Evolutionary conservation across 2,329 filamentous ascomycete genomes (phyloP).

Genomic region (Cadophora sp.): DNA sequence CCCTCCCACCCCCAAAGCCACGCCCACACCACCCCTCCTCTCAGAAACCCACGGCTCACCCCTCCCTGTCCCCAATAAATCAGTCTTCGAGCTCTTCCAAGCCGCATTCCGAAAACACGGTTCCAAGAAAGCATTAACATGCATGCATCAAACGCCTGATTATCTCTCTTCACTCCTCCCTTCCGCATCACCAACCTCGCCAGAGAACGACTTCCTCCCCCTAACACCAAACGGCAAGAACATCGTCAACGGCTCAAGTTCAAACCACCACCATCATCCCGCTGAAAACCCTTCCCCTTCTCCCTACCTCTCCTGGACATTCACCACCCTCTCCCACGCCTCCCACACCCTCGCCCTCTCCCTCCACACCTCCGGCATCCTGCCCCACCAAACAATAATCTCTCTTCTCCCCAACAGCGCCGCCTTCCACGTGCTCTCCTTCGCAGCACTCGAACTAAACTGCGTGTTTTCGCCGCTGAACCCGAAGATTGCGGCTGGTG

Average conservation of each 20-base stretch:
- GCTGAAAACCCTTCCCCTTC: background rate
- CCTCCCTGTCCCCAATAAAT: background rate
- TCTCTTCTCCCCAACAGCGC: slow-evolving; percentile 20
- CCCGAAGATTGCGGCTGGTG: slow-evolving; percentile 9
- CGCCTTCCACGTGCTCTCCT: slow-evolving; percentile 20
- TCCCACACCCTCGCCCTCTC: slow-evolving; percentile 20
- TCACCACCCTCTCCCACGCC: slow-evolving; percentile 14
- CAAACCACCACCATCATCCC: background rate
- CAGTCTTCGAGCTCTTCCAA: background rate
- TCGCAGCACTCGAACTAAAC: slow-evolving; percentile 24
- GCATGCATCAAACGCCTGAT: slow-evolving; percentile 24
- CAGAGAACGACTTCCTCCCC: background rate
- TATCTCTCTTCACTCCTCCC: slow-evolving; percentile 20
- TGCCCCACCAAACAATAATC: slow-evolving; percentile 15
- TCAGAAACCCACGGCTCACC: slow-evolving; percentile 4
- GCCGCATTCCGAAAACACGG: background rate
- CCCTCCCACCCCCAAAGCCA: background rate
- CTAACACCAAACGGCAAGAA: background rate
- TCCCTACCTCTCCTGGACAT: slow-evolving; percentile 24
- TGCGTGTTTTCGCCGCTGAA: slow-evolving; percentile 23
- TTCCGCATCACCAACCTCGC: background rate
- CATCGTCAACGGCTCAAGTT: background rate
- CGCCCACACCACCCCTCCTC: background rate
- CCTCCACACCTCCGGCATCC: slow-evolving; percentile 15
- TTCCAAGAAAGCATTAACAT: slow-evolving; percentile 13